Base-by-base conservation (phyloP, 2,329 filamentous ascomycete genomes). In the Boeremia exigua region DNA sequence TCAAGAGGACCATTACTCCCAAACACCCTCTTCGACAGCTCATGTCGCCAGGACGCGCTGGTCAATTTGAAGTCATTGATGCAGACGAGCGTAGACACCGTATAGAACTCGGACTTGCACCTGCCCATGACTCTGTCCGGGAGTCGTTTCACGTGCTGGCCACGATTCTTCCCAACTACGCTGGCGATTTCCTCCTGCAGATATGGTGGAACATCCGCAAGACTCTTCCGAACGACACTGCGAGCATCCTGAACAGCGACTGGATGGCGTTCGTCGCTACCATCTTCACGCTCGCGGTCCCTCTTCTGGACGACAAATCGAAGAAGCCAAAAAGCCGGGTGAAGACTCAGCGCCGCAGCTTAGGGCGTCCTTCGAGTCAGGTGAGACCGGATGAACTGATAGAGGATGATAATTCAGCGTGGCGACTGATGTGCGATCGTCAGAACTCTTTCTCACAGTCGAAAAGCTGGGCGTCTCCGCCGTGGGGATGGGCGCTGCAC, bases 261-360 rank as follows among this genome's bases (percentile, higher is more conserved):
- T 78, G 75, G 71, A 62, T 72, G 5, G 77, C 78, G 6, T 71
- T 80, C 28, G 68, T 76, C 4, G 65, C 75, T 4, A 74, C 77
- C 7, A 54, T 80, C 2, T 75, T 80, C 46, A 68, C 70, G 7
- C 70, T 78, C 44, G 72, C 71, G 9, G 59, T 78, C 10, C 68
- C 71, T 7, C 74, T 75, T 47, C 58, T 75, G 10, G 69, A 75
- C 11, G 66, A 71, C 4, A 68, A 65, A 42, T 61, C 65, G 3
- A 54, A 55, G 8, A 74, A 66, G 44, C 33, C 61, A 15, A 58
- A 32, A 10, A 59, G 52, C 43, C 61, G 62, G 23, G 43, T 61
- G 11, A 73, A 60, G 43, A 23, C 61, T 27, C 48, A 69, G 12
- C 59, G 69, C 49, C 61, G 67, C 45, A 70, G 59, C 38, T 64